A percentile compares a stretch with the other conserved stretches of the same genome.
phyloP scores from a whole-genome alignment of 495 filamentous ascomycete genomes.

The Neurospora africana region DNA sequence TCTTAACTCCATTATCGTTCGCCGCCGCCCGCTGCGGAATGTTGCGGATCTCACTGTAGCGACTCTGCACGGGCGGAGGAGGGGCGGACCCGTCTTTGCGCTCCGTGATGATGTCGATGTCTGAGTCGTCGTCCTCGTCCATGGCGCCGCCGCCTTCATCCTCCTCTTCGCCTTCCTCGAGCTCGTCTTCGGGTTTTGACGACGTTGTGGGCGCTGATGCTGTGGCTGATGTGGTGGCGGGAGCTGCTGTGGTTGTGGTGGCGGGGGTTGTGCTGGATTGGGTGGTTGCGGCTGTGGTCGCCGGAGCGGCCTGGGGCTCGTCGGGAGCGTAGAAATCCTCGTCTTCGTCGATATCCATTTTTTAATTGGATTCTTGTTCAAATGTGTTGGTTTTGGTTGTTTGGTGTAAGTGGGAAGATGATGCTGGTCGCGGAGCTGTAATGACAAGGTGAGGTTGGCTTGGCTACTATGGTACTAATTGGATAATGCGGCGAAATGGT shows the following conservation, averaged over 20 bases:
- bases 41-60: constrained; percentile 54
- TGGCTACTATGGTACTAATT: constrained; percentile 7
- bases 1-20: constrained; percentile 33
- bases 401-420: background rate
- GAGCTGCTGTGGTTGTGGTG: background rate
- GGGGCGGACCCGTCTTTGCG: constrained; percentile 68
- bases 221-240: background rate
- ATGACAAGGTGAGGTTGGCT: constrained; percentile 13
- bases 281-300: constrained; percentile 11
- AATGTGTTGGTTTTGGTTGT: background rate
- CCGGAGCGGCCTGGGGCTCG: constrained; percentile 25
- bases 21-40: constrained; percentile 53
- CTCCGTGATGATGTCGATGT: constrained; percentile 92
- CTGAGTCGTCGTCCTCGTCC: constrained; percentile 50
- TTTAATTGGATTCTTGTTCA: background rate
- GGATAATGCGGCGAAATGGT: constrained; percentile 9
- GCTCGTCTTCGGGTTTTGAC: constrained; percentile 28
- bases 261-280: background rate
- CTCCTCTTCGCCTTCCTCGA: constrained; percentile 51
- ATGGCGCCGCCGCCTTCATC: constrained; percentile 60
- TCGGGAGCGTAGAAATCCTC: constrained; percentile 57
- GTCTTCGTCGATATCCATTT: constrained; percentile 60
- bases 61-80: constrained; percentile 36
- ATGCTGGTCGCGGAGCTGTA: background rate
- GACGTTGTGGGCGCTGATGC: constrained; percentile 3